phyloP scores from a whole-genome alignment of 2,329 filamentous ascomycete genomes.

The Calonectria naviculata region DNA sequence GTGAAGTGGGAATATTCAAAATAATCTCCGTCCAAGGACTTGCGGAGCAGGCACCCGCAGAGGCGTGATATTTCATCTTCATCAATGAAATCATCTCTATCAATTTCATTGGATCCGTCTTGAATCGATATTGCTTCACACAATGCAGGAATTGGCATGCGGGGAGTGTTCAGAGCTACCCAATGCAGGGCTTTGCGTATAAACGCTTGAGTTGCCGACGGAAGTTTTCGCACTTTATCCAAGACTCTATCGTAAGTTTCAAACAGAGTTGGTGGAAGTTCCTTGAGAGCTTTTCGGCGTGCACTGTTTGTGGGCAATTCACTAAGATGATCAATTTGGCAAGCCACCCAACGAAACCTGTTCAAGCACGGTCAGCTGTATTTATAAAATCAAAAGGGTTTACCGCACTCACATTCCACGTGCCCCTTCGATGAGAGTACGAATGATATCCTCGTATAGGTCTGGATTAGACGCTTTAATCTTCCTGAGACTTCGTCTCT shows the following conservation, averaged over 20 bases:
- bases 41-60: conserved; percentile 15
- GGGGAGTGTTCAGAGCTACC: neutral
- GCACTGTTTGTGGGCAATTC: conserved; percentile 3
- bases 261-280: conserved; percentile 12
- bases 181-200: conserved; percentile 7
- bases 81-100: conserved; percentile 4
- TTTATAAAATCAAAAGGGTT: neutral
- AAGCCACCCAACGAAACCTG: conserved; percentile 26
- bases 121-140: conserved; percentile 23
- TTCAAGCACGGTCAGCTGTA: neutral
- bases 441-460: conserved; percentile 8
- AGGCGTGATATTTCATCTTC: neutral
- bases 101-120: neutral
- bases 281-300: conserved; percentile 3
- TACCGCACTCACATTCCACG: conserved; percentile 19
- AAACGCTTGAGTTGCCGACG: neutral
- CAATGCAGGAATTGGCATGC: neutral
- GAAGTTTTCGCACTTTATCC: neutral
- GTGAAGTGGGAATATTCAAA: conserved; percentile 27
- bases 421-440: neutral
- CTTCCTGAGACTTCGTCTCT: neutral
- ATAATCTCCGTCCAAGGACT: neutral
- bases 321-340: conserved; percentile 22
- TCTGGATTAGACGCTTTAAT: neutral
- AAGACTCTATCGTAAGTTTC: conserved; percentile 18